A percentile compares a stretch with the other conserved stretches of the same genome.
Conservation (phyloP, 2,329 filamentous ascomycete genomes). For the Metarhizium robertsii region DNA sequence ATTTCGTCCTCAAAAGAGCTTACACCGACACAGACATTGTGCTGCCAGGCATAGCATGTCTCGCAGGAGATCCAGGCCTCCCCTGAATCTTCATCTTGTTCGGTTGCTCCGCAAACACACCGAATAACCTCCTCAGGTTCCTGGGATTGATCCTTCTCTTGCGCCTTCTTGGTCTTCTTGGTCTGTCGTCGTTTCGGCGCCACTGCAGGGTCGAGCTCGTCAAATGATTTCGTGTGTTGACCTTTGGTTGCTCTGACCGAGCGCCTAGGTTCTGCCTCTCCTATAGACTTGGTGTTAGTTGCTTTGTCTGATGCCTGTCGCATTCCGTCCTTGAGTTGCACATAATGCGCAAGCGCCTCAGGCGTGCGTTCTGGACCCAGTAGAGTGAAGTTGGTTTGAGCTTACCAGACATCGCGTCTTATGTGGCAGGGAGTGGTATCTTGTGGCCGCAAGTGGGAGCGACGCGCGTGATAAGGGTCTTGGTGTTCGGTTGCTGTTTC, state of each 20-base stretch:
- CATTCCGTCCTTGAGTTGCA: background rate
- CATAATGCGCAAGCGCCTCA: background rate
- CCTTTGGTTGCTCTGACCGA: constrained; percentile 96
- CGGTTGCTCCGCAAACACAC: constrained; percentile 84
- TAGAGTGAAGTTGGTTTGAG: constrained; percentile 2
- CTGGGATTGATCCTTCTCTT: constrained; percentile 45
- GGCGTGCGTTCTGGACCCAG: background rate
- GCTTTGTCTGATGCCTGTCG: constrained; percentile 2
- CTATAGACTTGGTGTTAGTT: constrained; percentile 15
- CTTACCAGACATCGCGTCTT: constrained; percentile 27
- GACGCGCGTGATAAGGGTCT: constrained; percentile 3
- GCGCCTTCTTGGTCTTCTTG: constrained; percentile 48
- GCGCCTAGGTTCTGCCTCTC: constrained; percentile 70
- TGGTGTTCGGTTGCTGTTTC: constrained; percentile 9
- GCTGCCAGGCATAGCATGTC: constrained; percentile 87
- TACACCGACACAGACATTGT: constrained; percentile 91
- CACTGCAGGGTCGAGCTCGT: constrained; percentile 56
- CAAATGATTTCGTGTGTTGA: constrained; percentile 82
- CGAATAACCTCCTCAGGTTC: constrained; percentile 71
- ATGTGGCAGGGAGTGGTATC: background rate
- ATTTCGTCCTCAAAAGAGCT: constrained; percentile 68
- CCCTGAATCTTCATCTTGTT: constrained; percentile 75
- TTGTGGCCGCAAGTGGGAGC: background rate
- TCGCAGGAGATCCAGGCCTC: constrained; percentile 96
- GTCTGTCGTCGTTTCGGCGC: constrained; percentile 43